Evolutionary conservation across 1,284 basidiomycete species (phyloP).

Genomic region (Ganoderma meredithae): DNA sequence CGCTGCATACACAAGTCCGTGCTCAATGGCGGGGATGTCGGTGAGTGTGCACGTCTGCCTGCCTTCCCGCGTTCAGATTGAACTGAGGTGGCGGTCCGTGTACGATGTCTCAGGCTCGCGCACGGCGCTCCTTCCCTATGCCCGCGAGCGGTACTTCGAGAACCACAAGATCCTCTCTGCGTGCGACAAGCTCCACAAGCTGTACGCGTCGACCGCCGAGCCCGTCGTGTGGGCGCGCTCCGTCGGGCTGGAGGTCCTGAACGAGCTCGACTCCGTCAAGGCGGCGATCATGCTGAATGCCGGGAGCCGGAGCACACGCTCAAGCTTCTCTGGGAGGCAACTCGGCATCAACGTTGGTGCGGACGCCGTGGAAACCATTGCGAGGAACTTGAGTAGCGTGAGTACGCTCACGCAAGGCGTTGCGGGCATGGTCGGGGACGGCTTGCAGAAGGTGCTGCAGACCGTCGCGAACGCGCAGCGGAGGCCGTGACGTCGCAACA

Average conservation of each 20-base stretch:
- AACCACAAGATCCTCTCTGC: slow-evolving; percentile 88
- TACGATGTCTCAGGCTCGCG: slow-evolving; percentile 64
- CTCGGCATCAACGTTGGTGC: slow-evolving; percentile 40
- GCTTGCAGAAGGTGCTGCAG: slow-evolving; percentile 32
- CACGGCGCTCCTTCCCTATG: slow-evolving; percentile 79
- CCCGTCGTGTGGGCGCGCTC: slow-evolving; percentile 88
- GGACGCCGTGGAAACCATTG: slow-evolving; percentile 38
- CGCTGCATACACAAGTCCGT: slow-evolving; percentile 67
- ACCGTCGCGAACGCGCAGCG: slow-evolving; percentile 23
- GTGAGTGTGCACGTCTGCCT: slow-evolving; percentile 48
- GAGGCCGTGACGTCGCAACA: slow-evolving; percentile 1
- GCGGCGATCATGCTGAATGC: slow-evolving; percentile 84
- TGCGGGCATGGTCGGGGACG: slow-evolving; percentile 31
- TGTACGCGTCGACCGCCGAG: slow-evolving; percentile 74
- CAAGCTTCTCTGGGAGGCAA: slow-evolving; percentile 14
- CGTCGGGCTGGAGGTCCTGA: slow-evolving; percentile 88
- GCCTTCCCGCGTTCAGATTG: neutral
- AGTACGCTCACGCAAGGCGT: slow-evolving; percentile 32
- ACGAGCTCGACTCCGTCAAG: slow-evolving; percentile 87
- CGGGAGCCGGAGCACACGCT: slow-evolving; percentile 53
- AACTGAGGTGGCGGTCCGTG: slow-evolving; percentile 2
- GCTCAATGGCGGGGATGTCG: slow-evolving; percentile 79
- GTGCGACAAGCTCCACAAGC: slow-evolving; percentile 88
- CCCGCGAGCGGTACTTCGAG: slow-evolving; percentile 80
- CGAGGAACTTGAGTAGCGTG: slow-evolving; percentile 30